Percentiles rank a stretch among this genome's conserved stretches.
These are phyloP conservation scores for Zoysia japonica DNA, from an alignment of 176 grass and related monocot genomes.

Conservation along the genomic window DNA sequence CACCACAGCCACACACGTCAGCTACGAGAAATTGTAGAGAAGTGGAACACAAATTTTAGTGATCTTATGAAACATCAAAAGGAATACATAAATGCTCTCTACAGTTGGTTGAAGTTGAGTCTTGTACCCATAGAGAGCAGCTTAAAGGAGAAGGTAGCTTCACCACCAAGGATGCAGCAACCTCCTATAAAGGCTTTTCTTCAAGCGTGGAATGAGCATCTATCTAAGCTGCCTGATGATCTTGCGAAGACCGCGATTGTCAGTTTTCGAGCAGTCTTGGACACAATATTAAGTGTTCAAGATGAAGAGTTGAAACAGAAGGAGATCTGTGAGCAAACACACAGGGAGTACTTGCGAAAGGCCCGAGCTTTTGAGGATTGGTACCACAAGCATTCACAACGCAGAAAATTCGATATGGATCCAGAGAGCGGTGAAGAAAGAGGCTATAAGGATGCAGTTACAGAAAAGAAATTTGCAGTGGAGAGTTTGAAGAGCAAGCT, in stretches of 20 bases:
- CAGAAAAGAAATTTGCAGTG: constrained; percentile 65
- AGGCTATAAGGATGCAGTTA: constrained; percentile 60
- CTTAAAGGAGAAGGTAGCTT: constrained; percentile 92
- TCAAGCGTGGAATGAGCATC: constrained; percentile 75
- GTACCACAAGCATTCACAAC: constrained; percentile 68
- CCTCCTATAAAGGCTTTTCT: constrained; percentile 79
- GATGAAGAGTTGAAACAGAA: constrained; percentile 95
- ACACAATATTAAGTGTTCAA: constrained; percentile 75
- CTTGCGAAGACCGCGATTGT: constrained; percentile 69
- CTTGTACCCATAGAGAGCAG: constrained; percentile 92
- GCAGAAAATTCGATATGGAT: constrained; percentile 46
- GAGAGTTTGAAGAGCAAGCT: constrained; percentile 79
- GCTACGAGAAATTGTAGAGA: constrained; percentile 69
- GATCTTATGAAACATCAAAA: constrained; percentile 72
- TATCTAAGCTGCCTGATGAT: constrained; percentile 77
- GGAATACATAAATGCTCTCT: constrained; percentile 75
- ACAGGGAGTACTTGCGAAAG: constrained; percentile 66
- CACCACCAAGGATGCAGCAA: constrained; percentile 66
- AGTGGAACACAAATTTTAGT: constrained; percentile 74
- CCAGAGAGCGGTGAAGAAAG: constrained; percentile 48
- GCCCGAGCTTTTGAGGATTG: constrained; percentile 87
- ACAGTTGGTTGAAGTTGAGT: constrained; percentile 85
- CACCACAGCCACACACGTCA: constrained; percentile 81
- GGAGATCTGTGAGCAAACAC: constrained; percentile 56
- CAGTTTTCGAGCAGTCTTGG: constrained; percentile 79